Evolutionary conservation across 257 asterid genomes (phyloP).

Genomic region (Linaria vulgaris): DNA sequence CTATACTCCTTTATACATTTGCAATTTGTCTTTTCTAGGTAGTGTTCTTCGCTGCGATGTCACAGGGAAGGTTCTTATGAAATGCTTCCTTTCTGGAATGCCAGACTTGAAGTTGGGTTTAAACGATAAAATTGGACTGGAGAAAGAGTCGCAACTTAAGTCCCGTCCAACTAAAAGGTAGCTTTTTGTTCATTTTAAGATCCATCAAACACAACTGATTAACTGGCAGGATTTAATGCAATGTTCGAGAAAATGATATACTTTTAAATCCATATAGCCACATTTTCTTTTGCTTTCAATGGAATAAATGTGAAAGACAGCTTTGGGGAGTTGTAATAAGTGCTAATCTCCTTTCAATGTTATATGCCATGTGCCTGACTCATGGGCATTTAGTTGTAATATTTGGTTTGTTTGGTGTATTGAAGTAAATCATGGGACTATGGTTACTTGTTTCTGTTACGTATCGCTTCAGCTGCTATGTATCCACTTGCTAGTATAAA

Average conservation of each 20-base stretch:
- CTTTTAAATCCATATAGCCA: neutral
- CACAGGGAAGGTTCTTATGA: slow-evolving; percentile 96
- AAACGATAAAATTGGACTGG: slow-evolving; percentile 99
- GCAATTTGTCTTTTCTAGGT: slow-evolving; percentile 51
- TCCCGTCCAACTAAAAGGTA: slow-evolving; percentile 98
- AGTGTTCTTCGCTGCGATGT: slow-evolving; percentile 96
- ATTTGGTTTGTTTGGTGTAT: neutral
- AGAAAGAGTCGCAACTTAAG: slow-evolving; percentile 94
- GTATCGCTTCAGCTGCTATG: neutral
- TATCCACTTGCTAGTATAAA: slow-evolving; percentile 1
- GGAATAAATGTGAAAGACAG: slow-evolving; percentile 6
- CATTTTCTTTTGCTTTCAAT: neutral
- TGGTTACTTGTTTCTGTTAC: neutral
- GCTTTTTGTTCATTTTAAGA: slow-evolving; percentile 19
- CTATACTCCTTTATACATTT: slow-evolving; percentile 12
- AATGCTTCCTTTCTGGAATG: slow-evolving; percentile 99
- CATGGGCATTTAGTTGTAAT: neutral
- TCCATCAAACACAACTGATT: slow-evolving; percentile 22
- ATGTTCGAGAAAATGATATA: slow-evolving; percentile 5
- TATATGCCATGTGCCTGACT: slow-evolving; percentile 7
- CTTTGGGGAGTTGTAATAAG: slow-evolving; percentile 16
- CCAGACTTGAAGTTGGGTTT: slow-evolving; percentile 98
- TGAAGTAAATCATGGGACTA: neutral
- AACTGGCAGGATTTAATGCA: slow-evolving; percentile 10
- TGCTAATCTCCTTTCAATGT: neutral